These are phyloP conservation scores for Isoetes taiwanensis DNA, from an alignment of 75 land plant species.

Conservation along the genomic window DNA sequence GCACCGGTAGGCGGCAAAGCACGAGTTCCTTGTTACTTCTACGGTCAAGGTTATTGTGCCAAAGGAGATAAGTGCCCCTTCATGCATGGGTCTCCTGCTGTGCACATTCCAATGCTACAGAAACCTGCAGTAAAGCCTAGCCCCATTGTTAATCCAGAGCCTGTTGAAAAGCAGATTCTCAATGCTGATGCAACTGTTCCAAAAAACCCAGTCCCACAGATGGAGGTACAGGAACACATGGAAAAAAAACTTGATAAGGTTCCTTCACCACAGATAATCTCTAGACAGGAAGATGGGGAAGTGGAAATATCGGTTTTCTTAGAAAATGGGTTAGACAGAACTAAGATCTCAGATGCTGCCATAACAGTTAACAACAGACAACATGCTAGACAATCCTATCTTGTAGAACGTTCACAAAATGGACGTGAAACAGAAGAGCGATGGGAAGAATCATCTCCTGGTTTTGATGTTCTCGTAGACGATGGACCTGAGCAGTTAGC, in stretches of 20 bases:
- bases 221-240: background rate
- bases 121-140: background rate
- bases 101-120: slow-evolving; percentile 5
- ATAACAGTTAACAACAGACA: background rate
- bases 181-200: background rate
- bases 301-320: background rate
- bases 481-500: slow-evolving; percentile 33
- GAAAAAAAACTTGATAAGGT: slow-evolving; percentile 11
- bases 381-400: slow-evolving; percentile 7
- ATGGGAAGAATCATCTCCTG: slow-evolving; percentile 77
- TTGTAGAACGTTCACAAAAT: slow-evolving; percentile 21
- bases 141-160: background rate
- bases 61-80: slow-evolving; percentile 84
- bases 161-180: background rate
- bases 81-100: slow-evolving; percentile 37
- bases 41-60: slow-evolving; percentile 44
- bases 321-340: slow-evolving; percentile 11
- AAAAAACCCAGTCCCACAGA: background rate
- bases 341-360: slow-evolving; percentile 11
- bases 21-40: slow-evolving; percentile 55
- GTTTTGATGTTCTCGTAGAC: slow-evolving; percentile 94
- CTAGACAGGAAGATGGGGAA: slow-evolving; percentile 3
- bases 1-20: slow-evolving; percentile 27
- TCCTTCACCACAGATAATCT: background rate
- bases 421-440: slow-evolving; percentile 48